These are phyloP conservation scores for Avicennia marina DNA, from an alignment of 257 asterid genomes.

Conservation along the genomic window DNA sequence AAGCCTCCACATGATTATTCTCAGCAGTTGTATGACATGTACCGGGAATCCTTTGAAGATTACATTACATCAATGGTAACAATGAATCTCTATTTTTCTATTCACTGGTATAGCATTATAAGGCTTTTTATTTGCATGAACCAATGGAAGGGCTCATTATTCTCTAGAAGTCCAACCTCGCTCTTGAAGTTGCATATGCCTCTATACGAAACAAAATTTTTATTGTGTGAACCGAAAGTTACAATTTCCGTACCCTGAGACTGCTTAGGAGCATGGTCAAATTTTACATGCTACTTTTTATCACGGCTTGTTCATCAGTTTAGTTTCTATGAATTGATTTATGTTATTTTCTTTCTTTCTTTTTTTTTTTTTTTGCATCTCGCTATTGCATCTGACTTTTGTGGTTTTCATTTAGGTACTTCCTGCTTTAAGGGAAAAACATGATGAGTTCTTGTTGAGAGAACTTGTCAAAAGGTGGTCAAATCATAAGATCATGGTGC, in stretches of 20 bases:
- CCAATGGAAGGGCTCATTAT: background rate
- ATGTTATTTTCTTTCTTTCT: background rate
- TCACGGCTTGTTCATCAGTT: background rate
- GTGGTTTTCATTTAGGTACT: constrained; percentile 46
- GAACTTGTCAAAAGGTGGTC: constrained; percentile 94
- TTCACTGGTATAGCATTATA: background rate
- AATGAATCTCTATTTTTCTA: background rate
- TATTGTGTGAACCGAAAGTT: background rate
- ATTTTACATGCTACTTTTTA: too few relatives aligned
- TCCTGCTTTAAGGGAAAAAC: constrained; percentile 86
- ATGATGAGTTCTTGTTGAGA: constrained; percentile 91
- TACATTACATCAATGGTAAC: constrained; percentile 77
- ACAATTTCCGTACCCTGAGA: too few relatives aligned
- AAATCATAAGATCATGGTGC: constrained; percentile 94
- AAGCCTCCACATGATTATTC: constrained; percentile 98
- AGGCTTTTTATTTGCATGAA: background rate
- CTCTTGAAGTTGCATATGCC: background rate
- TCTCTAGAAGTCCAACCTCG: constrained; percentile 12
- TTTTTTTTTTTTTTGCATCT: background rate
- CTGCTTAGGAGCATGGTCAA: background rate
- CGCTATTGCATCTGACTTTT: background rate
- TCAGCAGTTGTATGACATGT: constrained; percentile 88
- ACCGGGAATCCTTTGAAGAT: constrained; percentile 77
- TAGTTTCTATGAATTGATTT: constrained; percentile 8
- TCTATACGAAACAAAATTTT: background rate